A percentile compares a stretch with the other conserved stretches of the same genome.
These are phyloP conservation scores for Ceratobasidium papillatum DNA, from an alignment of 1,284 basidiomycete species.

Conservation along the genomic window DNA sequence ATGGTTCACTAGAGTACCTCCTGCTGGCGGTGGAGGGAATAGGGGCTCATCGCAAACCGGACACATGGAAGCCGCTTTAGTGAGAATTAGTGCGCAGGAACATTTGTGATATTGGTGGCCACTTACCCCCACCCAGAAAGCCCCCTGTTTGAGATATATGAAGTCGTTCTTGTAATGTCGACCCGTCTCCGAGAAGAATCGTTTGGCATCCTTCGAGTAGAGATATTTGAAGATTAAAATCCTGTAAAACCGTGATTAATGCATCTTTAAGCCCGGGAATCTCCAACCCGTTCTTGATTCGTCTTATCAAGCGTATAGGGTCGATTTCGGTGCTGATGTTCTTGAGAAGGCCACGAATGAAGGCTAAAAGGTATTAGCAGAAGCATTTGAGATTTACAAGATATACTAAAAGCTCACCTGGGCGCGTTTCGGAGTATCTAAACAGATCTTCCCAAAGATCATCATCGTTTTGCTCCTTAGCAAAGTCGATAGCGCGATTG, in stretches of 20 bases:
- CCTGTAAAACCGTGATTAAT: conserved; percentile 95
- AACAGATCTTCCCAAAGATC: conserved; percentile 98
- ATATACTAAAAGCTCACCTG: conserved; percentile 61
- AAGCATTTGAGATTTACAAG: neutral
- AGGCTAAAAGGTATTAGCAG: conserved; percentile 61
- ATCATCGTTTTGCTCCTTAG: conserved; percentile 95
- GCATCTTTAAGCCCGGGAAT: conserved; percentile 95
- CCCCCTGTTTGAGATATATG: conserved; percentile 81
- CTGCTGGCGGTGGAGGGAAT: conserved; percentile 53
- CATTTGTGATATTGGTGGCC: neutral
- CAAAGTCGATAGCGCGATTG: conserved; percentile 94
- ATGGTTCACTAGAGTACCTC: conserved; percentile 37
- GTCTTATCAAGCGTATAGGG: conserved; percentile 90
- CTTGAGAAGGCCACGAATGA: conserved; percentile 93
- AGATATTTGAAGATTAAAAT: conserved; percentile 90
- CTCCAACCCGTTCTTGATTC: conserved; percentile 95
- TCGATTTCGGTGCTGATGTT: conserved; percentile 97
- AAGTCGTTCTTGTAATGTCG: conserved; percentile 72
- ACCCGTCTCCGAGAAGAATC: conserved; percentile 84
- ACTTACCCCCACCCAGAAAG: conserved; percentile 74
- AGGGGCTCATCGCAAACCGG: conserved; percentile 64
- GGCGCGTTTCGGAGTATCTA: conserved; percentile 92
- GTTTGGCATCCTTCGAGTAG: conserved; percentile 89
- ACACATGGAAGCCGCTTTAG: conserved; percentile 37
- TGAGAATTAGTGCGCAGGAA: conserved; percentile 10